A percentile compares a stretch with the other conserved stretches of the same genome.
Evolutionary conservation across 192 early-diverging fungal genomes (phyloP).

Genomic region (Entomortierella lignicola): DNA sequence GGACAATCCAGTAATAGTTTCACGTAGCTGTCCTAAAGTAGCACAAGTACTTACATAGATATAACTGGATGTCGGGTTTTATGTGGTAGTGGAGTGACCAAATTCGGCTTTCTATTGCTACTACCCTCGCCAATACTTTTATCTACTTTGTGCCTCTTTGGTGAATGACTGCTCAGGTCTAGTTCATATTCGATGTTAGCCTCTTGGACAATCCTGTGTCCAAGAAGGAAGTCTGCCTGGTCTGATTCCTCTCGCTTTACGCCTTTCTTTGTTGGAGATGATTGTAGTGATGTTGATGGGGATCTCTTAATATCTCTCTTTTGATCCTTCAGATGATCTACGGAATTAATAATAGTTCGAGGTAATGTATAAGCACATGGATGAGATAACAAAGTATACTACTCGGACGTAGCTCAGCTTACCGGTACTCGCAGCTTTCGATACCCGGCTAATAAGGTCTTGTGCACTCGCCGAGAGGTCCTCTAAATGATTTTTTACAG

Average conservation of each 20-base stretch:
- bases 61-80: slow-evolving; percentile 3
- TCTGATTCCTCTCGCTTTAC: slow-evolving; percentile 44
- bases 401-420: background rate
- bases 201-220: background rate
- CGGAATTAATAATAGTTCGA: background rate
- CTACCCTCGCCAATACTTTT: background rate
- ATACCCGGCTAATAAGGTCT: slow-evolving; percentile 24
- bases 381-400: background rate
- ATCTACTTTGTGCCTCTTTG: background rate
- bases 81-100: background rate
- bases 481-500: background rate
- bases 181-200: background rate
- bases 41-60: background rate
- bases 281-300: background rate
- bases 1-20: too few relatives aligned
- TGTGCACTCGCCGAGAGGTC: slow-evolving; percentile 2
- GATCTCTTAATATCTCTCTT: background rate
- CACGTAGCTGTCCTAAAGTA: background rate
- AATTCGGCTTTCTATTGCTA: background rate
- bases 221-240: background rate
- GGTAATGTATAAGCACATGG: too few relatives aligned
- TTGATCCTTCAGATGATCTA: background rate
- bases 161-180: background rate
- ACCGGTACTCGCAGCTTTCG: slow-evolving; percentile 19
- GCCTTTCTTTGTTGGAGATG: background rate